Base-by-base conservation (phyloP, 345 rosid species). In the Gossypium raimondii region DNA sequence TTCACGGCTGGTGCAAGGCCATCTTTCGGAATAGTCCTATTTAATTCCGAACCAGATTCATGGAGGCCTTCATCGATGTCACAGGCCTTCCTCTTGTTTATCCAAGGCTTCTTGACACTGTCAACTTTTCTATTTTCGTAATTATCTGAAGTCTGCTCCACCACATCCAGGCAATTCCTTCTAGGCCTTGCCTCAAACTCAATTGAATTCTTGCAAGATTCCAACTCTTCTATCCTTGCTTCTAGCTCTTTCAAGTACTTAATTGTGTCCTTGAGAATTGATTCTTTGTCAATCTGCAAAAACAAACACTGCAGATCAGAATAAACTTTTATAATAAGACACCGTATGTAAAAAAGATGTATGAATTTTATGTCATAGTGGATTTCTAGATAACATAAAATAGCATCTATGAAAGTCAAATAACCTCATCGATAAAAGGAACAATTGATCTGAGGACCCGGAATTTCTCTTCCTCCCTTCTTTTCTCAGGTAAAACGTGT, bases 161-260 rank as follows among this genome's bases (percentile, higher is more conserved):
- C 82, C 78, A 86, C 58, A 62, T 75, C 89, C 34, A 78, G 72
- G 48, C 77, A 78, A 29, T 82, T 87, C 79, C 82, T 79, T 81
- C 75, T 79, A 29, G 86, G 78, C 75, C 77, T 86, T 73, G 86
- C 80, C 64, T 78, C 85, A 57, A 78, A 70, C 68, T 88, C 90
- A 51, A 84, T 79, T 0, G 87, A 87, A 53, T 86, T 89, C 86
- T 77, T 85, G 84, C 94, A 86, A 55, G 97, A 90, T 81, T 94
- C 92, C 72, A 90, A 76, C 76, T 89, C 94, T 78, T 89, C 97
- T 9, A 94, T 92, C 78, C 92, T 87, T 64, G 89, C 89, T 76
- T 89, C 89, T 13, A 91, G 90, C 77, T 82, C 87, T 79, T 85
- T 83, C 73, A 89, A 75, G 88, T 91, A 87, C 71, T 79, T 83